phyloP scores from a whole-genome alignment of 106 monocot genomes.

The Dioscorea zingiberensis region DNA sequence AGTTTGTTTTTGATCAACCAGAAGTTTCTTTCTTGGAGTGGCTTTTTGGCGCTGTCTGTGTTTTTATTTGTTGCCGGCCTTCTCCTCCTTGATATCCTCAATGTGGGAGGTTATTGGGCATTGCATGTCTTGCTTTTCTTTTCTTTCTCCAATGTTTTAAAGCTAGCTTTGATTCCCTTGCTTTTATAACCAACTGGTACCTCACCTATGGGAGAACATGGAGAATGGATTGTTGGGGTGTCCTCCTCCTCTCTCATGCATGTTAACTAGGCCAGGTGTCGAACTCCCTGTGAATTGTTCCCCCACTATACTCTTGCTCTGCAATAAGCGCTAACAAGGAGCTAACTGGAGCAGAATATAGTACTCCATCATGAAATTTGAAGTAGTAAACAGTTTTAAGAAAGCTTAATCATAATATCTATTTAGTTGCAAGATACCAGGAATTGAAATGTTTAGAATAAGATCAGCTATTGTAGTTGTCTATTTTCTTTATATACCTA shows the following conservation, averaged over 20 bases:
- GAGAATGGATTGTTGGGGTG: constrained; percentile 5
- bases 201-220: background rate
- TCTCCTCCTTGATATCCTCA: background rate
- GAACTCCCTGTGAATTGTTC: background rate
- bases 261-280: constrained; percentile 1
- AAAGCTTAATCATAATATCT: too few species aligned
- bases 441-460: too few species aligned
- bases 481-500: too few species aligned
- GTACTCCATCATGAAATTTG: too few species aligned
- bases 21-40: background rate
- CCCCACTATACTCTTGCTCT: too few species aligned
- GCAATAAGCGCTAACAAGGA: too few species aligned
- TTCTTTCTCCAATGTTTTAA: background rate
- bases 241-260: background rate
- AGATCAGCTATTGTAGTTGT: too few species aligned
- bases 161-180: background rate
- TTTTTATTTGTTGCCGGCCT: background rate
- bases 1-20: background rate
- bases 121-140: background rate
- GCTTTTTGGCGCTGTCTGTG: background rate
- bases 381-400: too few species aligned
- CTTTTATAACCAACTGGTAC: background rate
- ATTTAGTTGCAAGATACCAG: too few species aligned
- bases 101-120: background rate
- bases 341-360: too few species aligned